phyloP scores from a whole-genome alignment of 306 rosid species.

The Pueraria montana region DNA sequence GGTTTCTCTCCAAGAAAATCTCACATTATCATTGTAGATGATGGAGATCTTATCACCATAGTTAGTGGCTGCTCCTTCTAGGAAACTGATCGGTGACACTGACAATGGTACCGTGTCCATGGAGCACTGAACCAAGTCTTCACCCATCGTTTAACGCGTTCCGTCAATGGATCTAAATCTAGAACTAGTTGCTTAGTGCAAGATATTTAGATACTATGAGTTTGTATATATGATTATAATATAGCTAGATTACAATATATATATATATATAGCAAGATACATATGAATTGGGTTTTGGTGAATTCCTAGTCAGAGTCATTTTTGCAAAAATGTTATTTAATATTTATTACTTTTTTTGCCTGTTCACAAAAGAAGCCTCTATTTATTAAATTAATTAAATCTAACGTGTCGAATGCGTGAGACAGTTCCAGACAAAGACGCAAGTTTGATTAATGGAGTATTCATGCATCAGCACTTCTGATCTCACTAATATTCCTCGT shows the following conservation, averaged over 20 bases:
- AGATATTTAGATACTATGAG: not conserved
- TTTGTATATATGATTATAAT: not conserved
- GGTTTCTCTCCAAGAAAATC: conserved; percentile 73
- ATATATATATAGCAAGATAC: no score
- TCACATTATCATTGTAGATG: conserved; percentile 45
- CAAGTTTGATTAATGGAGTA: not conserved
- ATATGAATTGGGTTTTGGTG: not conserved
- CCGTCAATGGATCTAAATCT: no score
- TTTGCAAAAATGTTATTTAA: not conserved
- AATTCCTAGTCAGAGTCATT: conserved; percentile 35
- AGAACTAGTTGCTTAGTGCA: not conserved
- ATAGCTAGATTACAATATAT: no score
- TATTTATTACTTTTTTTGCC: not conserved
- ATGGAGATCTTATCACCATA: conserved; percentile 59
- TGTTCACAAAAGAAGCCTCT: not conserved
- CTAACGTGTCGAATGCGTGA: not conserved
- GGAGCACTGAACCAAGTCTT: conserved; percentile 42
- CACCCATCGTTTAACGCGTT: not conserved
- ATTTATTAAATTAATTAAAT: not conserved
- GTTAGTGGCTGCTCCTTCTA: conserved; percentile 63
- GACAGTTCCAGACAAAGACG: conserved; percentile 31
- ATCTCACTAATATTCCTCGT: not conserved
- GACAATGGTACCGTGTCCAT: conserved; percentile 58
- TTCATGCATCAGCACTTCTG: conserved; percentile 26
- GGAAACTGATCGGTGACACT: conserved; percentile 71